Conservation (phyloP, 108 stramenopile species). For the Nannochloropsis gaditana region DNA sequence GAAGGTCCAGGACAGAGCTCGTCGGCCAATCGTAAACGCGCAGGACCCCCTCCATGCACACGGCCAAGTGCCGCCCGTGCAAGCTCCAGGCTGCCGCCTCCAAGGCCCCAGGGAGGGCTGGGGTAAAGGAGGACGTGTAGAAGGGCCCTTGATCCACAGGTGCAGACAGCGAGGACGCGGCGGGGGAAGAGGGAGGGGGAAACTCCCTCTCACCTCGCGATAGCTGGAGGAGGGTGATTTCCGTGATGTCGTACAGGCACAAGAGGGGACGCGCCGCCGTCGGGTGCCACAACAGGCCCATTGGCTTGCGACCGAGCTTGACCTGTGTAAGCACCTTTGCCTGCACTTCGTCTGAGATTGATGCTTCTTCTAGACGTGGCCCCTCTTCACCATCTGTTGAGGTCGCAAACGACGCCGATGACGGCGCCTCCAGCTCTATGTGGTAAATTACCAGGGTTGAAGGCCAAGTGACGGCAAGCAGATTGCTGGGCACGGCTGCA, state of each 20-base stretch:
- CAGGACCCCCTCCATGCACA: background rate
- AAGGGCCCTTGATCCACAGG: background rate
- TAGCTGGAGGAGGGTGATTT: background rate
- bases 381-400: background rate
- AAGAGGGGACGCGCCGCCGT: background rate
- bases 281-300: background rate
- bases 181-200: background rate
- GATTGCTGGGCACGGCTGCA: background rate
- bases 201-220: background rate
- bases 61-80: background rate
- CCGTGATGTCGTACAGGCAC: background rate
- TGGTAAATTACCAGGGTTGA: background rate
- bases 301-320: slow-evolving; percentile 8
- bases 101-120: background rate
- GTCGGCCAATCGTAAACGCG: background rate
- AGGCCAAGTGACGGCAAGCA: slow-evolving; percentile 1
- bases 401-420: background rate
- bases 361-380: background rate
- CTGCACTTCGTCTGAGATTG: background rate
- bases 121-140: background rate
- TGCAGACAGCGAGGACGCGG: background rate
- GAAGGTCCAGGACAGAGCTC: background rate
- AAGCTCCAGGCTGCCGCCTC: background rate
- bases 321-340: background rate
- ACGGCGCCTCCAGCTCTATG: background rate